Conservation (phyloP, 345 rosid genomes). For the Salix dunnii region DNA sequence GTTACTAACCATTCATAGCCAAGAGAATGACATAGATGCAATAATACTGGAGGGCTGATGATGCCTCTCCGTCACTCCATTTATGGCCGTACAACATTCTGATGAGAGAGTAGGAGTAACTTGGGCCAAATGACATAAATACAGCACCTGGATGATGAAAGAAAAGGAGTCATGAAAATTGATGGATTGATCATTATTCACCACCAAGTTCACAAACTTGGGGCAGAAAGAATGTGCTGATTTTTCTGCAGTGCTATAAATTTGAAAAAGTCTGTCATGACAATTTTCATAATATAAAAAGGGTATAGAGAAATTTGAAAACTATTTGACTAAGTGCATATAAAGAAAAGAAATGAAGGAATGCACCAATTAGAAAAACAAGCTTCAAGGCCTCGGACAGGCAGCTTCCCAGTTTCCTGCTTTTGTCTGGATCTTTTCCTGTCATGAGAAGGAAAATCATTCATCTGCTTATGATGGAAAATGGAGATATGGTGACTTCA, state of each 20-base stretch:
- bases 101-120: slow-evolving; percentile 88
- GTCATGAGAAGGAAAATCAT: slow-evolving; percentile 25
- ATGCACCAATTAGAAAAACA: slow-evolving; percentile 70
- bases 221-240: background rate
- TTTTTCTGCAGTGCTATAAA: background rate
- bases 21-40: slow-evolving; percentile 73
- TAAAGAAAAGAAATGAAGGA: background rate
- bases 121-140: slow-evolving; percentile 93
- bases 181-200: background rate
- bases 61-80: slow-evolving; percentile 99
- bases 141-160: slow-evolving; percentile 50
- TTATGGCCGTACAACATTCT: slow-evolving; percentile 79
- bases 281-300: background rate
- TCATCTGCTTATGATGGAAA: slow-evolving; percentile 2
- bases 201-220: background rate
- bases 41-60: slow-evolving; percentile 70
- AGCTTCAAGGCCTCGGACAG: slow-evolving; percentile 82
- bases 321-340: background rate
- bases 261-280: background rate
- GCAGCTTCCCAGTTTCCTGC: slow-evolving; percentile 52
- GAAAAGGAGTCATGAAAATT: slow-evolving; percentile 7
- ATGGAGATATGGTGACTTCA: background rate
- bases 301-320: slow-evolving; percentile 2
- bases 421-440: slow-evolving; percentile 51
- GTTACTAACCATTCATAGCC: slow-evolving; percentile 36